Evolutionary conservation across 345 rosid genomes (phyloP).

Genomic region (Draba incana): DNA sequence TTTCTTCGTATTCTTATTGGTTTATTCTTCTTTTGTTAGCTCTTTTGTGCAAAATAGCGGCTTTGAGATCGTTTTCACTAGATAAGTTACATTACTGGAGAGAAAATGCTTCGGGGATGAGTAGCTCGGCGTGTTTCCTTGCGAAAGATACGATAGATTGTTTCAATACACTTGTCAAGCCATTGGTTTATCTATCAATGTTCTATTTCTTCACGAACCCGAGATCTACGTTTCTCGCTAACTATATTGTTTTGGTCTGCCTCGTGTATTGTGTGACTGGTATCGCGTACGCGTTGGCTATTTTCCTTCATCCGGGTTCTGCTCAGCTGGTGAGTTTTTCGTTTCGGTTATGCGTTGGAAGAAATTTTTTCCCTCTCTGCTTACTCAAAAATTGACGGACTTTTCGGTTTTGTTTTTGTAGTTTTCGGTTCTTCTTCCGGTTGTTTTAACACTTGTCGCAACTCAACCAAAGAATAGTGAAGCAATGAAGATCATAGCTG

Average conservation of each 20-base stretch:
- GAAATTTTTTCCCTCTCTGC: neutral
- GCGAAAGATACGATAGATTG: conserved; percentile 91
- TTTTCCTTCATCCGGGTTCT: conserved; percentile 77
- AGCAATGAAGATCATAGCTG: conserved; percentile 47
- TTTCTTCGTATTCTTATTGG: neutral
- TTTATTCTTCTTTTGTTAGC: conserved; percentile 52
- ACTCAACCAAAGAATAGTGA: conserved; percentile 50
- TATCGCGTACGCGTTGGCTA: conserved; percentile 80
- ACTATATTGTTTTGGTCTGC: conserved; percentile 78
- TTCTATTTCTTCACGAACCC: conserved; percentile 93
- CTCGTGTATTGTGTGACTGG: conserved; percentile 97
- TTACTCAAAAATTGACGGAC: conserved; percentile 22
- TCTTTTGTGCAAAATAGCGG: conserved; percentile 88
- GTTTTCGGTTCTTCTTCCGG: conserved; percentile 98
- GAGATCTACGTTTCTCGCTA: conserved; percentile 75
- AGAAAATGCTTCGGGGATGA: conserved; percentile 93
- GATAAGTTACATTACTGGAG: conserved; percentile 95
- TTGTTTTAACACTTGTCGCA: conserved; percentile 90
- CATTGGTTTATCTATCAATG: conserved; percentile 89
- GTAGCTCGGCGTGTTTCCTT: conserved; percentile 87
- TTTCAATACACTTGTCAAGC: conserved; percentile 79
- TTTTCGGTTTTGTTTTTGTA: conserved; percentile 41
- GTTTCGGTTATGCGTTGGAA: neutral
- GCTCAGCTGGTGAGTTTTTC: conserved; percentile 84
- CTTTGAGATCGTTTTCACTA: conserved; percentile 84